Percentiles rank a stretch among this genome's conserved stretches.
Conservation (phyloP, 805 yeast species). For the Schizosaccharomyces octosporus region DNA sequence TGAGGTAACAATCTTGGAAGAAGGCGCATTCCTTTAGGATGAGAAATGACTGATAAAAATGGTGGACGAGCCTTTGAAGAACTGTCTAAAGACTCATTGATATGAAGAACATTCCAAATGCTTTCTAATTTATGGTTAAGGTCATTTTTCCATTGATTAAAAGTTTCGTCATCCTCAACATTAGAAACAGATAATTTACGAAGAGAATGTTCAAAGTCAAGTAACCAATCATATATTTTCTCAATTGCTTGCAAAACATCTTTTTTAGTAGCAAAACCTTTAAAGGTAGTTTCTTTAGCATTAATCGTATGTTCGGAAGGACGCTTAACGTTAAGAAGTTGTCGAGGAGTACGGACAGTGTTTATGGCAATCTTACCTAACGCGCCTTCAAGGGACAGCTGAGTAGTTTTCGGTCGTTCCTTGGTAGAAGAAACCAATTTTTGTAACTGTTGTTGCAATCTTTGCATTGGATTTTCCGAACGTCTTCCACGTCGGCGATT, state of each 20-base stretch:
- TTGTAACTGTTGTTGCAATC: slow-evolving; percentile 90
- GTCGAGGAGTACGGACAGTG: slow-evolving; percentile 67
- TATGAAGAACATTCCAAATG: slow-evolving; percentile 58
- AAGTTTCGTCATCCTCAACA: slow-evolving; percentile 12
- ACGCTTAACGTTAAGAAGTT: slow-evolving; percentile 32
- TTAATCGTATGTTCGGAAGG: slow-evolving; percentile 2
- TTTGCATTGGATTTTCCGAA: slow-evolving; percentile 14
- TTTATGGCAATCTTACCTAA: slow-evolving; percentile 65
- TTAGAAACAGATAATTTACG: slow-evolving; percentile 28
- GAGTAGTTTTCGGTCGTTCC: slow-evolving; percentile 47
- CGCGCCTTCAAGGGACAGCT: slow-evolving; percentile 49
- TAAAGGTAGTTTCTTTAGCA: background rate
- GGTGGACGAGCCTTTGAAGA: slow-evolving; percentile 37
- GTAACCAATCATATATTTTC: slow-evolving; percentile 47
- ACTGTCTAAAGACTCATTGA: slow-evolving; percentile 33
- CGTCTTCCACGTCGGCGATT: slow-evolving; percentile 12
- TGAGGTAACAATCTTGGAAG: slow-evolving; percentile 75
- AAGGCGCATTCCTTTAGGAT: slow-evolving; percentile 69
- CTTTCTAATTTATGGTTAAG: slow-evolving; percentile 13
- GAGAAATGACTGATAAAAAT: slow-evolving; percentile 57
- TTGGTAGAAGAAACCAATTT: slow-evolving; percentile 88
- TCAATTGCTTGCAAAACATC: slow-evolving; percentile 42
- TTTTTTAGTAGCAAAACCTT: background rate
- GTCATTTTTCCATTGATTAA: slow-evolving; percentile 14
- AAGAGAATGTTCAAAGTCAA: slow-evolving; percentile 54